Percentiles rank a stretch among this genome's conserved stretches.
Evolutionary conservation across 768 basidiomycete species (phyloP).

Genomic region (Trametes elegans): DNA sequence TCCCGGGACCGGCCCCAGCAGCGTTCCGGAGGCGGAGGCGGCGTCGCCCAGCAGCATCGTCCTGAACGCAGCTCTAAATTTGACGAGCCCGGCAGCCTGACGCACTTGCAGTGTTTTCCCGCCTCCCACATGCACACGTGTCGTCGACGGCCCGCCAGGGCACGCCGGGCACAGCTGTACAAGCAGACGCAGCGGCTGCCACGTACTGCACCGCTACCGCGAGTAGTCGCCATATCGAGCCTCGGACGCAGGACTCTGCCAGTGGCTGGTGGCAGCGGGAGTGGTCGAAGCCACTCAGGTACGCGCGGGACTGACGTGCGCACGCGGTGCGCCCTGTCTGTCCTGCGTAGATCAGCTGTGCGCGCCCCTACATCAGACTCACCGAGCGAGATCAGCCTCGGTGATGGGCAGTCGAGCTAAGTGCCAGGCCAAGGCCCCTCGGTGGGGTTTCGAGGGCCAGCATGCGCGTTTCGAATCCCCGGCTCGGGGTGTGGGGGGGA

Average conservation of each 20-base stretch:
- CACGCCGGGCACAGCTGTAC: neutral
- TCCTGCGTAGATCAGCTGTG: conserved; percentile 5
- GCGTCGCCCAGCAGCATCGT: neutral
- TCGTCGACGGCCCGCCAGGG: neutral
- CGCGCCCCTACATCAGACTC: conserved; percentile 3
- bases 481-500: too few species aligned
- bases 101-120: neutral
- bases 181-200: neutral
- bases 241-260: neutral
- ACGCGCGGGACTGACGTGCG: neutral
- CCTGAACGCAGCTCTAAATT: neutral
- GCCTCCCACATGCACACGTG: too few species aligned
- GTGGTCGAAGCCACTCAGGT: conserved; percentile 8
- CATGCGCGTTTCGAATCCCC: too few species aligned
- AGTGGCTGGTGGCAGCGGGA: neutral
- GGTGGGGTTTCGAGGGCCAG: too few species aligned
- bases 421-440: too few species aligned
- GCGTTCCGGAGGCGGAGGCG: too few species aligned
- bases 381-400: neutral
- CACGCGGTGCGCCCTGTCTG: too few species aligned
- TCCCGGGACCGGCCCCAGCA: too few species aligned
- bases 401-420: neutral
- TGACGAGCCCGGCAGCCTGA: neutral
- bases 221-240: too few species aligned
- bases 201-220: too few species aligned